Conservation (phyloP, 345 rosid species). For the Murraya paniculata region DNA sequence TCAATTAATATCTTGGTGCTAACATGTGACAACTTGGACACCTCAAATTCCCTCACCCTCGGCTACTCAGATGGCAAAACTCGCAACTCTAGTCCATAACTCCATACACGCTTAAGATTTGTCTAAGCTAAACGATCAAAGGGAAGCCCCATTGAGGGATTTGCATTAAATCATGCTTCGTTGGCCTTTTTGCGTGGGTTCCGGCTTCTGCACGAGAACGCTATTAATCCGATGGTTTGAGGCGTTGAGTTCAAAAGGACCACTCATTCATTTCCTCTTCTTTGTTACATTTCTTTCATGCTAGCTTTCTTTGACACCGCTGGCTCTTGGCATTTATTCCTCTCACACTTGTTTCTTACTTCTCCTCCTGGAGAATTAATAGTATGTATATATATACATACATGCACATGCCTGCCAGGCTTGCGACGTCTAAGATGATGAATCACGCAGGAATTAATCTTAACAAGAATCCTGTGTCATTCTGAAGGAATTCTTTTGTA, state of each 20-base stretch:
- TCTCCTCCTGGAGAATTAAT: neutral
- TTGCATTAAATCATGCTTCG: slow-evolving; percentile 22
- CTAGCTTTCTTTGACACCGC: slow-evolving; percentile 4
- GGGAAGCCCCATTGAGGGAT: slow-evolving; percentile 7
- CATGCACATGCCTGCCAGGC: neutral
- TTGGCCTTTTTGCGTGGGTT: slow-evolving; percentile 17
- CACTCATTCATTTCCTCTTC: slow-evolving; percentile 19
- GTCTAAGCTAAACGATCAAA: neutral
- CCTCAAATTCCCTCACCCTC: neutral
- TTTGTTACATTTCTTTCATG: slow-evolving; percentile 36
- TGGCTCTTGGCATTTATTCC: slow-evolving; percentile 8
- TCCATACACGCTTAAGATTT: neutral
- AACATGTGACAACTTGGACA: slow-evolving; percentile 16
- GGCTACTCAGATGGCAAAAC: neutral
- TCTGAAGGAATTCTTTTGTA: neutral
- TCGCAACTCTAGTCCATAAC: neutral
- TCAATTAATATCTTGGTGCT: neutral
- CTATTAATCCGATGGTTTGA: neutral
- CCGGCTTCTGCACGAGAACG: slow-evolving; percentile 9
- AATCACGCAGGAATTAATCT: neutral
- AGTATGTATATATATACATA: too few species aligned
- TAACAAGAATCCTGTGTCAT: neutral
- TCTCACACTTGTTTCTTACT: neutral
- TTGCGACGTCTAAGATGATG: neutral
- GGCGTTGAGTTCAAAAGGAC: slow-evolving; percentile 20